Percentiles rank a stretch among this genome's conserved stretches.
Conservation (phyloP, 1,284 basidiomycete species). For the Filobasidium uniguttulatum region DNA sequence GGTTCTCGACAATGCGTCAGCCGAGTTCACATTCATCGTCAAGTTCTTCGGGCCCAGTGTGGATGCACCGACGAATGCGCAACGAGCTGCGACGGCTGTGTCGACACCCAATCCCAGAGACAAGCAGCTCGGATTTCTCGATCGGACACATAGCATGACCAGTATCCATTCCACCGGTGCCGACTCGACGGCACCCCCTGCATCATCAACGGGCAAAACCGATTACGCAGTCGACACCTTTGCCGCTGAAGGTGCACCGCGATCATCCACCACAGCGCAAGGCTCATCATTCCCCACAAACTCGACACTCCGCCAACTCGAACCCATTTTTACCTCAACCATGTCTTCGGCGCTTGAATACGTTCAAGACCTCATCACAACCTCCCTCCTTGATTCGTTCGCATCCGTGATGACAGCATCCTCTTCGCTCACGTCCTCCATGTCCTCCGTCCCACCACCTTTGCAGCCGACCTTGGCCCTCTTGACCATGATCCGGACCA, state of each 20-base stretch:
- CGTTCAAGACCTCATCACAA: too few relatives aligned
- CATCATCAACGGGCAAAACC: not conserved
- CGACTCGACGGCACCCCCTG: too few relatives aligned
- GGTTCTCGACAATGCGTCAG: slow-evolving; percentile 79
- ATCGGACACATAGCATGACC: slow-evolving; percentile 2
- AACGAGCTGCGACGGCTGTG: not conserved
- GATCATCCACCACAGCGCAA: too few relatives aligned
- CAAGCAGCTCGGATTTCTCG: too few relatives aligned
- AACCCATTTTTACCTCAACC: too few relatives aligned
- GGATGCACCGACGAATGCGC: not conserved
- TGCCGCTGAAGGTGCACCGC: too few relatives aligned
- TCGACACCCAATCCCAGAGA: not conserved
- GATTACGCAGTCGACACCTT: not conserved
- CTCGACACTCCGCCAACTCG: too few relatives aligned
- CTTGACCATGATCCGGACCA: slow-evolving; percentile 74
- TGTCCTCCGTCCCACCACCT: too few relatives aligned
- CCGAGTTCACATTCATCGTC: slow-evolving; percentile 75
- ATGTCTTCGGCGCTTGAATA: too few relatives aligned
- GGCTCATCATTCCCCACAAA: too few relatives aligned
- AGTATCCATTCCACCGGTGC: not conserved
- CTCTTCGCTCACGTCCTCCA: too few relatives aligned
- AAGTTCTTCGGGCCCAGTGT: slow-evolving; percentile 51
- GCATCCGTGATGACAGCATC: slow-evolving; percentile 51
- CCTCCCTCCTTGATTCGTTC: too few relatives aligned
- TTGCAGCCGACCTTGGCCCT: slow-evolving; percentile 59